These are phyloP conservation scores for Telfairia occidentalis DNA, from an alignment of 331 rosid genomes.

Conservation along the genomic window DNA sequence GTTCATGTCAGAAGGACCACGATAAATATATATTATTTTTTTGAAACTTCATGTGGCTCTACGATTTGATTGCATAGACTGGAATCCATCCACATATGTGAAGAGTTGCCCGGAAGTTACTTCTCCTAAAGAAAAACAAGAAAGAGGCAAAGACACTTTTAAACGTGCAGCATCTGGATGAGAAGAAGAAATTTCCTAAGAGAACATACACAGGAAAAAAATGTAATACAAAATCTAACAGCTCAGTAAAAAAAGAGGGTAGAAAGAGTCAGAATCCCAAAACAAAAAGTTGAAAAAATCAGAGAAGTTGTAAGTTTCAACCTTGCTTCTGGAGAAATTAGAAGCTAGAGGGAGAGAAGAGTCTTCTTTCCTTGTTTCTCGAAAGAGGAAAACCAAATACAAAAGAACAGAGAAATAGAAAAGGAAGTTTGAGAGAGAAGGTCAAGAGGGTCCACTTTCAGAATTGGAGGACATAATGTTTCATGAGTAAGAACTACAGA, in stretches of 20 bases:
- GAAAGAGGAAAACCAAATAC: slow-evolving; percentile 1
- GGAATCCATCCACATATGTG: neutral
- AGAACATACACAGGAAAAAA: neutral
- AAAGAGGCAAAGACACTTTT: neutral
- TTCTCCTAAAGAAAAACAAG: neutral
- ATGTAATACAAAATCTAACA: neutral
- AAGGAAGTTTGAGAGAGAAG: neutral
- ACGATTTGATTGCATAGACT: neutral
- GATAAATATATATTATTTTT: neutral
- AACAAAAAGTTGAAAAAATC: neutral
- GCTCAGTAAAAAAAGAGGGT: neutral
- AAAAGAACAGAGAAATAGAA: neutral
- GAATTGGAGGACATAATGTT: slow-evolving; percentile 12
- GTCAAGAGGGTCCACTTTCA: neutral
- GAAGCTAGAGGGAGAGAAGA: neutral
- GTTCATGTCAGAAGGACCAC: neutral
- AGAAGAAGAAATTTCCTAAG: neutral
- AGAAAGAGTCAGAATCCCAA: neutral
- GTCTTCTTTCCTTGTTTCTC: neutral
- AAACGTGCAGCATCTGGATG: neutral
- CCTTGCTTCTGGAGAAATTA: neutral
- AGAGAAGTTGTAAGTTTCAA: neutral
- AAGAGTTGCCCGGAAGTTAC: neutral
- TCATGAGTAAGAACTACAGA: slow-evolving; percentile 4
- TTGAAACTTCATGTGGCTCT: neutral